Conservation (phyloP, 192 early-diverging fungal species). For the Lunasporangiospora selenospora region DNA sequence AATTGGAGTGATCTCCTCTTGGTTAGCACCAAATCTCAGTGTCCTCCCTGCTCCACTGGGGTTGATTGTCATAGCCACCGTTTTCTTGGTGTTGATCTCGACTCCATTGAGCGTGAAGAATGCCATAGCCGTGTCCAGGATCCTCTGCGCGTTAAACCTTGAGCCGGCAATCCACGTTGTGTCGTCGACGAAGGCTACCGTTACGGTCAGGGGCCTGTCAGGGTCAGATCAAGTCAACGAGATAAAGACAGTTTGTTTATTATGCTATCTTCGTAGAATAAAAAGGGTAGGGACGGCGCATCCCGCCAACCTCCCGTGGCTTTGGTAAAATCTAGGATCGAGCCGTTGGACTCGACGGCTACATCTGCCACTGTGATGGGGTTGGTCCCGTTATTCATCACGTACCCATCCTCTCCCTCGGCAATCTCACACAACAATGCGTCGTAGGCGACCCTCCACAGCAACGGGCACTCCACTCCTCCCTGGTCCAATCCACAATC, state of each 20-base stretch:
- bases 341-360: too few species aligned
- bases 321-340: too few species aligned
- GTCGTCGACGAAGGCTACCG: conserved; percentile 10
- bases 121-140: neutral
- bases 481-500: conserved; percentile 31
- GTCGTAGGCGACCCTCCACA: conserved; percentile 23
- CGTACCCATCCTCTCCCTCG: neutral
- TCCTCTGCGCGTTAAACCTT: neutral
- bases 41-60: neutral
- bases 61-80: conserved; percentile 4
- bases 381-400: neutral
- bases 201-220: neutral
- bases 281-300: too few species aligned
- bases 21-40: conserved; percentile 14
- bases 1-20: conserved; percentile 1
- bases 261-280: too few species aligned
- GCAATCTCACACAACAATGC: neutral
- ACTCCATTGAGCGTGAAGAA: conserved; percentile 4
- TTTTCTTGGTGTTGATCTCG: conserved; percentile 8
- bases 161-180: conserved; percentile 3
- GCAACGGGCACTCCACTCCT: conserved; percentile 20
- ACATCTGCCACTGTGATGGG: too few species aligned
- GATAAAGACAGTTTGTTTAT: too few species aligned
- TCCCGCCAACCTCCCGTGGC: too few species aligned
- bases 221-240: too few species aligned